phyloP scores from a whole-genome alignment of 1,139 yeast species.

The Yarrowia galli region DNA sequence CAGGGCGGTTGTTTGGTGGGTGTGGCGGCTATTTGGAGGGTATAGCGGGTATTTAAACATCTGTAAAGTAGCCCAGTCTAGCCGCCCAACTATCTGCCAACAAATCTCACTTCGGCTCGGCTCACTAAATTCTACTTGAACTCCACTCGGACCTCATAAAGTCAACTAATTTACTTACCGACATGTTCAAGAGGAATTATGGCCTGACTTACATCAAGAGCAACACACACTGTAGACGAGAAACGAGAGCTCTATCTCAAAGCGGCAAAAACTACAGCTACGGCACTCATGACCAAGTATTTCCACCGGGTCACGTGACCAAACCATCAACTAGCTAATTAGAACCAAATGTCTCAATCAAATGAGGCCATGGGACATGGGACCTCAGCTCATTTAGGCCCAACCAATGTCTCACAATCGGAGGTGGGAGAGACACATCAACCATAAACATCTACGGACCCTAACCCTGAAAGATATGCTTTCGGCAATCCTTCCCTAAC shows the following conservation, averaged over 20 bases:
- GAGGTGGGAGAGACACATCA: too few relatives aligned
- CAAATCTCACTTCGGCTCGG: neutral
- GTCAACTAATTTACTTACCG: conserved; percentile 11
- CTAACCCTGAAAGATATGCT: too few relatives aligned
- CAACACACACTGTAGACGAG: too few relatives aligned
- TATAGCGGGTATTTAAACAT: too few relatives aligned
- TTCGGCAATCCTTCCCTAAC: too few relatives aligned
- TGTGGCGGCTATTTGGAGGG: too few relatives aligned
- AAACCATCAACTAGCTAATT: neutral
- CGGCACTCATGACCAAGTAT: neutral
- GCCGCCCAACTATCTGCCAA: neutral
- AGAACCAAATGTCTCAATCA: conserved; percentile 5
- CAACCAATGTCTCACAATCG: too few relatives aligned
- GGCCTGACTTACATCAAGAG: conserved; percentile 12
- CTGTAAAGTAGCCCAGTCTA: too few relatives aligned
- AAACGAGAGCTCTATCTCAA: neutral
- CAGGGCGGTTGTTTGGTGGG: too few relatives aligned
- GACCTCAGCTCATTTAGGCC: too few relatives aligned
- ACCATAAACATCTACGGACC: too few relatives aligned
- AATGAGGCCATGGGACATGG: too few relatives aligned
- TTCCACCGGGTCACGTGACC: neutral
- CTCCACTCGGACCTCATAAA: neutral
- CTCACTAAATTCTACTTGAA: neutral
- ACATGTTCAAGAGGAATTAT: neutral
- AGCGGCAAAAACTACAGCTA: neutral